Evolutionary conservation across 257 asterid species (phyloP).

Genomic region (Capsicum baccatum): DNA sequence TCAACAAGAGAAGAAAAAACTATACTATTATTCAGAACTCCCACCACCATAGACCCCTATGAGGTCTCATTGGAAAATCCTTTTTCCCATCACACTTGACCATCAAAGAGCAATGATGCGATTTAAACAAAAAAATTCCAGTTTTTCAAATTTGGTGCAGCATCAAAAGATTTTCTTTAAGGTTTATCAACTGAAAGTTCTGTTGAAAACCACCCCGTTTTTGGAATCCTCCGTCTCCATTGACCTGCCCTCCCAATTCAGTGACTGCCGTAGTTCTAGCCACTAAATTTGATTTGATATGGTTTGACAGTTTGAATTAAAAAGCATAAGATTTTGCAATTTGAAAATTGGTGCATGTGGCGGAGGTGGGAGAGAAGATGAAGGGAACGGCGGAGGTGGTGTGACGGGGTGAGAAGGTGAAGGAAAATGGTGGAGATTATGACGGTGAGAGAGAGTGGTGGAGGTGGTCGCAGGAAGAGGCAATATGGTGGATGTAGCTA

Average conservation of each 20-base stretch:
- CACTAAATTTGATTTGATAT: background rate
- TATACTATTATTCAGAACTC: background rate
- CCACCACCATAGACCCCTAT: background rate
- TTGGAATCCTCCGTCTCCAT: background rate
- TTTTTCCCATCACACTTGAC: background rate
- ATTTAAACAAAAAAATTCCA: background rate
- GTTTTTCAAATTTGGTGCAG: conserved; percentile 5
- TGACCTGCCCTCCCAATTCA: background rate
- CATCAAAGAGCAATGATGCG: conserved; percentile 11
- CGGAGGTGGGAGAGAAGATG: background rate
- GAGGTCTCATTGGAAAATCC: background rate
- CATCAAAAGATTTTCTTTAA: background rate
- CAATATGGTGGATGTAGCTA: background rate
- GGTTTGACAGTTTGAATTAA: background rate
- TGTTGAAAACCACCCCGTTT: background rate
- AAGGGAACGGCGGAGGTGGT: background rate
- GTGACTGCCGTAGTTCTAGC: conserved; percentile 6
- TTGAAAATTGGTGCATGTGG: background rate
- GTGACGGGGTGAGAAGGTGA: background rate
- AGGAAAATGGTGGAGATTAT: background rate
- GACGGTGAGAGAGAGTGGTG: background rate
- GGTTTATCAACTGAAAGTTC: conserved; percentile 3
- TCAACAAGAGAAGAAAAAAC: background rate
- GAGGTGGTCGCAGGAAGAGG: background rate
- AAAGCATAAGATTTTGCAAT: background rate